Percentiles rank a stretch among this genome's conserved stretches.
Conservation (phyloP, 1,139 yeast genomes). For the Hyphopichia burtonii region DNA sequence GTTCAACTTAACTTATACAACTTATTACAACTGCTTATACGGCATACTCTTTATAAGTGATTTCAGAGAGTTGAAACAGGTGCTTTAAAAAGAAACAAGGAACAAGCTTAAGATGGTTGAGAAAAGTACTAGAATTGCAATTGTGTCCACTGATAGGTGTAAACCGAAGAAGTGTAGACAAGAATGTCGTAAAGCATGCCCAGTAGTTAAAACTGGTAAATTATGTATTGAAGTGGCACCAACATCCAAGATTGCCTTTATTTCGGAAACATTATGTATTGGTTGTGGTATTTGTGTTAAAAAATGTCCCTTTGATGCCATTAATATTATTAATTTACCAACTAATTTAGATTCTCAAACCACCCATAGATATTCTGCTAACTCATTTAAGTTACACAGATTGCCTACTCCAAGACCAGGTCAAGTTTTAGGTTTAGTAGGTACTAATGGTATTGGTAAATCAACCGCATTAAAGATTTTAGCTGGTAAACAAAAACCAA, state of each 20-base stretch:
- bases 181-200: conserved; percentile 95
- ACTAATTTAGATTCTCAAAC: conserved; percentile 90
- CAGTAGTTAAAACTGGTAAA: conserved; percentile 96
- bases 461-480: conserved; percentile 96
- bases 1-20: too few species aligned
- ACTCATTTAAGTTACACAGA: conserved; percentile 94
- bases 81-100: too few species aligned
- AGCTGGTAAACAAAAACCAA: conserved; percentile 98
- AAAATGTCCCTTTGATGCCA: conserved; percentile 97
- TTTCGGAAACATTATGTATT: conserved; percentile 92
- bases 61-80: too few species aligned
- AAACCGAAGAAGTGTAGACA: conserved; percentile 98
- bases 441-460: conserved; percentile 98
- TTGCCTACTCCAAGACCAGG: conserved; percentile 99
- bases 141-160: conserved; percentile 90
- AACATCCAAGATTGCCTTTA: conserved; percentile 86
- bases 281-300: conserved; percentile 99
- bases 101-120: conserved; percentile 54
- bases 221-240: conserved; percentile 96
- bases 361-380: conserved; percentile 96
- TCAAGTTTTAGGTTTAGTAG: conserved; percentile 95
- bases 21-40: too few species aligned
- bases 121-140: conserved; percentile 84
- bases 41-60: too few species aligned
- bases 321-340: conserved; percentile 91